phyloP scores from a whole-genome alignment of 192 early-diverging fungal species.

The Entomortierella parvispora region DNA sequence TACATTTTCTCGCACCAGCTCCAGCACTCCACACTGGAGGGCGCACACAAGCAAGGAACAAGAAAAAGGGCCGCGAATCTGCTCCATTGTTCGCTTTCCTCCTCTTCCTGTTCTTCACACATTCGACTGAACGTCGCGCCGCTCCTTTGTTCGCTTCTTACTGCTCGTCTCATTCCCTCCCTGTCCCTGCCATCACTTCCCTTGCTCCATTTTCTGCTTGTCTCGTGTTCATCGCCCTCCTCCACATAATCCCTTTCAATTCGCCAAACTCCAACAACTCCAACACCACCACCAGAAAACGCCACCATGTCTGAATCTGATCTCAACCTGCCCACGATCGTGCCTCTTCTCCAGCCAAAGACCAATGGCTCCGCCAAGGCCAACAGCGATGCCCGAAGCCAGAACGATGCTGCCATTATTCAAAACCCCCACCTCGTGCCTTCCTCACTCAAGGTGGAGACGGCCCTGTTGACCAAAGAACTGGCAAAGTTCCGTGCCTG shows the following conservation, averaged over 20 bases:
- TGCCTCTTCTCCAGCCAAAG: slow-evolving; percentile 44
- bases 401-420: slow-evolving; percentile 26
- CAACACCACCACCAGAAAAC: neutral
- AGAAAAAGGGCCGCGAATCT: too few relatives aligned
- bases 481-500: slow-evolving; percentile 76
- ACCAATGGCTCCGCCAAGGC: slow-evolving; percentile 5
- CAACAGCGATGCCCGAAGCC: slow-evolving; percentile 14
- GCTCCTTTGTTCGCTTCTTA: too few relatives aligned
- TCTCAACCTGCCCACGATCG: slow-evolving; percentile 49
- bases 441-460: slow-evolving; percentile 72
- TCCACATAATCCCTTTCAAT: neutral
- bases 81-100: too few relatives aligned
- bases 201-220: neutral
- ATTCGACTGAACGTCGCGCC: too few relatives aligned
- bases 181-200: neutral
- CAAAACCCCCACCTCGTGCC: slow-evolving; percentile 47
- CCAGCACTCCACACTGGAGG: too few relatives aligned
- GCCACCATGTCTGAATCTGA: slow-evolving; percentile 52
- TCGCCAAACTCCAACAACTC: neutral
- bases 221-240: neutral
- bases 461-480: slow-evolving; percentile 71
- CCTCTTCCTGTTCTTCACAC: too few relatives aligned
- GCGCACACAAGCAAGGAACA: too few relatives aligned
- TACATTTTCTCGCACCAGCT: too few relatives aligned
- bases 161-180: neutral